Evolutionary conservation across 192 early-diverging fungal genomes (phyloP), one percentile per base, ranked within the genome.

Genomic region (Rhizoclosmatium sp.): DNA sequence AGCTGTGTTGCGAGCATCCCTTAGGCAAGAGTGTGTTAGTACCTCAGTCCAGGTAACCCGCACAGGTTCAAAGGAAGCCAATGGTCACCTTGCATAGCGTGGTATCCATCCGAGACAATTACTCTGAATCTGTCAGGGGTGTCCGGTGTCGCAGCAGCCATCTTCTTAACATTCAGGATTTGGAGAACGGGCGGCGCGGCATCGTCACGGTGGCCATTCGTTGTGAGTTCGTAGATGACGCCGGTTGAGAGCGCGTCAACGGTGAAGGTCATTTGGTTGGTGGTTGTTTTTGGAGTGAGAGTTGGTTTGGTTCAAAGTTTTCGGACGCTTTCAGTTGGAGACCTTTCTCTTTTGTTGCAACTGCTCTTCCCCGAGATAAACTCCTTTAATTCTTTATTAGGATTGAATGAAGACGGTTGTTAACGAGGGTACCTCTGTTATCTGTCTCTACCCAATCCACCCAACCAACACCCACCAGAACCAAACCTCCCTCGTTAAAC

Each of bases 61-160:
- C 51, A 12, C 16, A 54, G 21, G 61, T 39, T 41, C 21, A 64
- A 41, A 64, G 21, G 5, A 58, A 58, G 12, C 9, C 39, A 61
- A 23, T 76, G 4, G 75, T 48, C 83, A 93, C 92, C 91, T 81
- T 93, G 92, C 80, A 92, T 87, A 46, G 86, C 89, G 72, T 90
- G 51, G 14, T 39, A 64, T 45, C 93, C 92, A 81, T 94, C 93
- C 5, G 91, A 92, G 23, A 94, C 77, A 1, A 94, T 81, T 7
- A 91, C 58, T 70, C 92, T 91, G 51, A 40, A 73, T 66, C 75
- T 46, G 58, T 76, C 83, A n/a, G 74, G 16, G 19, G 75, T 54
- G 44, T 12, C 65, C 14, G n/a, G 45, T 41, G 14, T 69, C 3
- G 46, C 51, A 41, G 74, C 19, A 21, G 42, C n/a, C 61, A 86